Conservation (phyloP, 1,284 basidiomycete genomes). For the Puccinia hordei region DNA sequence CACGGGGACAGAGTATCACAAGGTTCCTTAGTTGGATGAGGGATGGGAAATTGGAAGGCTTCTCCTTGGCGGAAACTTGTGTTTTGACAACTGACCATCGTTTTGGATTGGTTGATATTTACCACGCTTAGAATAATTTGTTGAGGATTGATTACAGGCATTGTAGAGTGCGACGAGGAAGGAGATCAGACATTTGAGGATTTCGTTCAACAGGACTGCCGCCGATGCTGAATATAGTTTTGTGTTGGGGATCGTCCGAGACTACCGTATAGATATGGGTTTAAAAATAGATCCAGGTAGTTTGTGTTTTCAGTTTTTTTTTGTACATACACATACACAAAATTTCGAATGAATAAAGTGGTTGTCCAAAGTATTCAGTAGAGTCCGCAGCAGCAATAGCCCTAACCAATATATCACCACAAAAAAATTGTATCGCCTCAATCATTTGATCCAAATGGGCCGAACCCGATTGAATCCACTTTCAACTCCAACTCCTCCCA, state of each 20-base stretch:
- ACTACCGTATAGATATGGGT: slow-evolving; percentile 53
- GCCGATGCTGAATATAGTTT: slow-evolving; percentile 81
- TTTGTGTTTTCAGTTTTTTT: not conserved
- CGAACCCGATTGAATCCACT: too few species aligned
- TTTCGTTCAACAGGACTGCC: slow-evolving; percentile 87
- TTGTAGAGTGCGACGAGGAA: slow-evolving; percentile 67
- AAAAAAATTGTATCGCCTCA: too few species aligned
- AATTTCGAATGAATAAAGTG: too few species aligned
- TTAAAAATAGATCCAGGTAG: not conserved
- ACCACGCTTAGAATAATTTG: not conserved
- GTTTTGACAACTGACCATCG: not conserved
- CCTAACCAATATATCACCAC: too few species aligned
- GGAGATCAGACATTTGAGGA: slow-evolving; percentile 86
- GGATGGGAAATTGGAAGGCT: too few species aligned
- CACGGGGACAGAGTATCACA: too few species aligned
- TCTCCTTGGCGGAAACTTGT: too few species aligned
- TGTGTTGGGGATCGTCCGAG: slow-evolving; percentile 56
- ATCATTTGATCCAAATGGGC: too few species aligned
- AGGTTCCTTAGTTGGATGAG: too few species aligned
- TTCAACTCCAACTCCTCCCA: too few species aligned
- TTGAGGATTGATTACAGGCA: slow-evolving; percentile 8
- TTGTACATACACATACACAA: not conserved
- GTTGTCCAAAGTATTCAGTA: too few species aligned
- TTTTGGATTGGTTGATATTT: not conserved
- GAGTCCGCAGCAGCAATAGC: too few species aligned